These are phyloP conservation scores for Pythium oligandrum DNA, from an alignment of 352 stramenopile genomes.

Conservation along the genomic window DNA sequence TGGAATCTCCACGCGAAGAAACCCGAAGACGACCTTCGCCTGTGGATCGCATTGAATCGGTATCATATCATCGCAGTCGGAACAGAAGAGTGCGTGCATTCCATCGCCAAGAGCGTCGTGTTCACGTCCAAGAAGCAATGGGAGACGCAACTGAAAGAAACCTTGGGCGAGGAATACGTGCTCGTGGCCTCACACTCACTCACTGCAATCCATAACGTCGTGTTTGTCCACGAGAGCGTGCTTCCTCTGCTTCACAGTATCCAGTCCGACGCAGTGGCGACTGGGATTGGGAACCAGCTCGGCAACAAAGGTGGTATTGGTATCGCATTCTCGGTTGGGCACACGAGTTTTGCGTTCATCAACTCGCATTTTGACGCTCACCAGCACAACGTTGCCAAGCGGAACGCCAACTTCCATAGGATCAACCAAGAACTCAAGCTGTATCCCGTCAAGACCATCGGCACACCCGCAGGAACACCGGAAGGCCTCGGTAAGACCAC, in stretches of 20 bases:
- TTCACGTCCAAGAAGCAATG: slow-evolving; percentile 88
- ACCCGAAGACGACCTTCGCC: slow-evolving; percentile 44
- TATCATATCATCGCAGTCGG: slow-evolving; percentile 88
- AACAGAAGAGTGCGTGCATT: slow-evolving; percentile 93
- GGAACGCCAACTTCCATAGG: slow-evolving; percentile 89
- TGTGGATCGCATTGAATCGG: slow-evolving; percentile 68
- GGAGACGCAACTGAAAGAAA: slow-evolving; percentile 54
- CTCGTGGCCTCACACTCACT: slow-evolving; percentile 88
- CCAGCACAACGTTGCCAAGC: slow-evolving; percentile 79
- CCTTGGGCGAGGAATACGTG: slow-evolving; percentile 82
- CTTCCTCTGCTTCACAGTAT: slow-evolving; percentile 83
- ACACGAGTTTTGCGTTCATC: slow-evolving; percentile 89
- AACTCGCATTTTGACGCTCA: slow-evolving; percentile 94
- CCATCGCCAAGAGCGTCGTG: slow-evolving; percentile 90
- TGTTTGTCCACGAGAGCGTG: slow-evolving; percentile 90
- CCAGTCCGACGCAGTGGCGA: slow-evolving; percentile 88
- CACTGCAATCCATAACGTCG: slow-evolving; percentile 91
- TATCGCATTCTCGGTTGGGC: slow-evolving; percentile 75
- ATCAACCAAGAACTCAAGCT: slow-evolving; percentile 78
- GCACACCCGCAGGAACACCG: neutral
- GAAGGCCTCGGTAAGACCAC: slow-evolving; percentile 5
- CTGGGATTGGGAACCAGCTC: slow-evolving; percentile 92
- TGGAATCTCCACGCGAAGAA: slow-evolving; percentile 86
- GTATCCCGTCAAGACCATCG: neutral
- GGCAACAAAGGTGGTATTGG: slow-evolving; percentile 96